phyloP scores from a whole-genome alignment of 2,329 filamentous ascomycete species.

The Trichoderma atrobrunneum region DNA sequence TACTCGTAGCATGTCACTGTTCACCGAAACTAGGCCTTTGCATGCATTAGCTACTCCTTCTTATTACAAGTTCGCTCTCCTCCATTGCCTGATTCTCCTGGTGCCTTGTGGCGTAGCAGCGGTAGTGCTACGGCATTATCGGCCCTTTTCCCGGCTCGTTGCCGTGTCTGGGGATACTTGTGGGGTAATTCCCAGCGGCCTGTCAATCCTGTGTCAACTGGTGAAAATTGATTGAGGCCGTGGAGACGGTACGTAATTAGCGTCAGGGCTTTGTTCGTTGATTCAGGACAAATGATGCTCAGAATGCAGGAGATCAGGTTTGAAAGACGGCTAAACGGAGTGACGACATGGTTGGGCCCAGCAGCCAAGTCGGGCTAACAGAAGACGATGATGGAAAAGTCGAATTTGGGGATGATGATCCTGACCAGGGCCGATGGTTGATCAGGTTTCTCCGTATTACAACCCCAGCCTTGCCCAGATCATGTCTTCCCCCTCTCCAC shows the following conservation, averaged over 20 bases:
- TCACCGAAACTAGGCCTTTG: background rate
- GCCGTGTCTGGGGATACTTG: conserved; percentile 7
- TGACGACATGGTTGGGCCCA: background rate
- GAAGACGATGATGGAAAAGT: background rate
- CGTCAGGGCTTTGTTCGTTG: background rate
- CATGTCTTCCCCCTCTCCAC: background rate
- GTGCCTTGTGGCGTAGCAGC: background rate
- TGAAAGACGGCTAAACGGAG: background rate
- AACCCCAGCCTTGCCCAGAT: conserved; percentile 1
- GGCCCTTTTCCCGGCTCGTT: conserved; percentile 15
- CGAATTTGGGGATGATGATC: background rate
- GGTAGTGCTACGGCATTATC: conserved; percentile 8
- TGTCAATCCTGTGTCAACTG: background rate
- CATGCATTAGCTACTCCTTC: background rate
- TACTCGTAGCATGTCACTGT: background rate
- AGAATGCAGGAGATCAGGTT: background rate
- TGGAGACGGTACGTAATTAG: conserved; percentile 13
- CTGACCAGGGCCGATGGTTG: background rate
- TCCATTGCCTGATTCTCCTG: background rate
- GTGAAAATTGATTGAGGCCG: background rate
- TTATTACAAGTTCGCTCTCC: background rate
- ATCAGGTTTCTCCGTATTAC: conserved; percentile 7
- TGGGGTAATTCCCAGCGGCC: conserved; percentile 9
- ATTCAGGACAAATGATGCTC: background rate
- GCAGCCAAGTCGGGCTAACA: background rate